A percentile compares a stretch with the other conserved stretches of the same genome.
These are phyloP conservation scores for Biscogniauxia mediterranea DNA, from an alignment of 2,329 filamentous ascomycete species.

Conservation along the genomic window DNA sequence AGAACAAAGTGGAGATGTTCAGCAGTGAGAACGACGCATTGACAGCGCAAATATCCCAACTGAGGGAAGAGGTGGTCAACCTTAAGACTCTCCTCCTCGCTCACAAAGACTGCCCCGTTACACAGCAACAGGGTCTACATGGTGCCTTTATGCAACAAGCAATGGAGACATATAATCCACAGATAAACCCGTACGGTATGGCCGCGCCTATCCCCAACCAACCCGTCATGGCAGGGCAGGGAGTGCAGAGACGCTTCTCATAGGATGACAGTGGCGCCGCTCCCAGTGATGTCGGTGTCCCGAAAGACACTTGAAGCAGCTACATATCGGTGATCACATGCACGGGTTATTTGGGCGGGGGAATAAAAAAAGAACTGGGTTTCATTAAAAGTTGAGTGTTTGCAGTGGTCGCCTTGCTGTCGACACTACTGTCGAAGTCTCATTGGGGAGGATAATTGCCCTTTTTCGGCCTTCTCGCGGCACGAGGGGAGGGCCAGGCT, in stretches of 20 bases:
- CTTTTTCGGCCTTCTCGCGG: slow-evolving; percentile 19
- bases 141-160: slow-evolving; percentile 55
- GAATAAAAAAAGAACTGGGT: slow-evolving; percentile 4
- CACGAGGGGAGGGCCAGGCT: slow-evolving; percentile 15
- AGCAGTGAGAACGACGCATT: slow-evolving; percentile 88
- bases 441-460: neutral
- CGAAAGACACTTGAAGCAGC: neutral
- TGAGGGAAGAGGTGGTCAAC: slow-evolving; percentile 91
- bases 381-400: slow-evolving; percentile 6
- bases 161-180: slow-evolving; percentile 53
- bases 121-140: slow-evolving; percentile 77
- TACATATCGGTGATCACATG: slow-evolving; percentile 1
- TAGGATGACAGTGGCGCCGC: slow-evolving; percentile 37
- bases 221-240: slow-evolving; percentile 55
- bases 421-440: neutral
- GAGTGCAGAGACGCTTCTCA: slow-evolving; percentile 56
- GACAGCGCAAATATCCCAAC: slow-evolving; percentile 75
- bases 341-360: neutral
- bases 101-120: slow-evolving; percentile 94
- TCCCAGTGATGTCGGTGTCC: slow-evolving; percentile 12
- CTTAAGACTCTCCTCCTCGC: slow-evolving; percentile 89
- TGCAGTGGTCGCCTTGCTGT: slow-evolving; percentile 5
- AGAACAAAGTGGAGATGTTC: slow-evolving; percentile 91
- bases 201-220: slow-evolving; percentile 50
- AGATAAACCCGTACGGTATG: slow-evolving; percentile 62